A percentile compares a stretch with the other conserved stretches of the same genome.
phyloP scores from a whole-genome alignment of 129 eudicot species.

The Glebionis coronaria region DNA sequence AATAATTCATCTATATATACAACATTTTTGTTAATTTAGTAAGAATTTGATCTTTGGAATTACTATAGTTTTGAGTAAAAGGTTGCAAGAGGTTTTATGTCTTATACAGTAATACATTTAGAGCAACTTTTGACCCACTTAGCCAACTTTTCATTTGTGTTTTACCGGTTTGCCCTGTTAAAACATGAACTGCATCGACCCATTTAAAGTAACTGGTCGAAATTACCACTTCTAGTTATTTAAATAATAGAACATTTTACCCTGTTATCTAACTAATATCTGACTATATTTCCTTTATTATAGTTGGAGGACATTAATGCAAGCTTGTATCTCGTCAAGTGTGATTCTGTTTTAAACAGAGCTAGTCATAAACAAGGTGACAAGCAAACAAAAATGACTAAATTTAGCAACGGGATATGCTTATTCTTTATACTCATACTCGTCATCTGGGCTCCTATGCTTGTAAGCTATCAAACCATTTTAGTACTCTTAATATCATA shows the following conservation, averaged over 20 bases:
- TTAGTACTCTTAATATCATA: not conserved
- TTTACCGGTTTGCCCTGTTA: not conserved
- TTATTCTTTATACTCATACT: constrained; percentile 41
- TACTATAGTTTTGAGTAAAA: not conserved
- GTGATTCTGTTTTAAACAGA: constrained; percentile 47
- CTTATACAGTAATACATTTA: not conserved
- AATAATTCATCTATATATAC: not conserved
- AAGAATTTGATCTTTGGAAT: no score
- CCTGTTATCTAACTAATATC: constrained; percentile 8
- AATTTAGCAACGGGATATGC: constrained; percentile 52
- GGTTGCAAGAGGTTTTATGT: not conserved
- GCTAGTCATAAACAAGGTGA: constrained; percentile 48
- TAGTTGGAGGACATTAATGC: constrained; percentile 63
- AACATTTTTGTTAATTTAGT: no score
- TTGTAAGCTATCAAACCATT: constrained; percentile 29
- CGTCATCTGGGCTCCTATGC: constrained; percentile 66
- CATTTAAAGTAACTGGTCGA: not conserved
- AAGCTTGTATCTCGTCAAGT: constrained; percentile 55
- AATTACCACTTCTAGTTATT: not conserved
- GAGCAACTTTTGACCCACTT: not conserved
- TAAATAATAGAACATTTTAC: not conserved
- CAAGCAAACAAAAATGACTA: constrained; percentile 44
- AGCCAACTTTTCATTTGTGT: not conserved
- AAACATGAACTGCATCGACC: not conserved
- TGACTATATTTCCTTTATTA: not conserved